Conservation (phyloP, 2,329 filamentous ascomycete genomes). For the Sclerotinia trifoliorum region DNA sequence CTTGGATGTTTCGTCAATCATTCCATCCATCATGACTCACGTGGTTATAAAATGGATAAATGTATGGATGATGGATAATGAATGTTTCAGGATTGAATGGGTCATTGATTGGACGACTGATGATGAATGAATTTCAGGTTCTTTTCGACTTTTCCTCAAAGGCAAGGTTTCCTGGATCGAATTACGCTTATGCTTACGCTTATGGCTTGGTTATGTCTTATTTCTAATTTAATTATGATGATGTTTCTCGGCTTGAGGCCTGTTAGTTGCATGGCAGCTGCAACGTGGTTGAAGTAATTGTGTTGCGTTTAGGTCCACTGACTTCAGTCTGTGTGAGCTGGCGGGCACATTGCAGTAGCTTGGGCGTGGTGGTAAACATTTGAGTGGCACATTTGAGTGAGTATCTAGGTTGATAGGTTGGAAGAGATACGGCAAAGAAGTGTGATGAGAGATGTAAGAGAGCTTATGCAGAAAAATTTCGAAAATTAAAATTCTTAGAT, state of each 20-base stretch:
- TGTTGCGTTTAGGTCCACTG: not conserved
- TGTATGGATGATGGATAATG: slow-evolving; percentile 8
- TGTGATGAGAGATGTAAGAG: not conserved
- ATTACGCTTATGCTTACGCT: not conserved
- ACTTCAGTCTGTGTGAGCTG: not conserved
- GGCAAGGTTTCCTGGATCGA: not conserved
- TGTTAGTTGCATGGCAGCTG: not conserved
- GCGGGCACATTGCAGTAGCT: not conserved
- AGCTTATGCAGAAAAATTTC: not conserved
- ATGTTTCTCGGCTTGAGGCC: not conserved
- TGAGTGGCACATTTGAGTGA: not conserved
- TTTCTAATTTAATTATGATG: slow-evolving; percentile 1
- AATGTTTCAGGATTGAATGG: not conserved
- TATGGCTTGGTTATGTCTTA: not conserved
- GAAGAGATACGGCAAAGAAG: not conserved
- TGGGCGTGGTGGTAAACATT: not conserved
- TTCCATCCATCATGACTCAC: not conserved
- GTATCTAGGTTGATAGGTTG: not conserved
- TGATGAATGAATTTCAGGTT: not conserved
- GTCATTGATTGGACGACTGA: not conserved
- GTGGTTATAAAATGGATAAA: not conserved
- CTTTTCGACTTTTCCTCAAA: not conserved
- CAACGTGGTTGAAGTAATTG: not conserved
- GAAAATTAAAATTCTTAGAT: not conserved
- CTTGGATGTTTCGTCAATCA: not conserved